Base-by-base conservation (phyloP, 352 stramenopile species). In the Phytophthora foliorum region DNA sequence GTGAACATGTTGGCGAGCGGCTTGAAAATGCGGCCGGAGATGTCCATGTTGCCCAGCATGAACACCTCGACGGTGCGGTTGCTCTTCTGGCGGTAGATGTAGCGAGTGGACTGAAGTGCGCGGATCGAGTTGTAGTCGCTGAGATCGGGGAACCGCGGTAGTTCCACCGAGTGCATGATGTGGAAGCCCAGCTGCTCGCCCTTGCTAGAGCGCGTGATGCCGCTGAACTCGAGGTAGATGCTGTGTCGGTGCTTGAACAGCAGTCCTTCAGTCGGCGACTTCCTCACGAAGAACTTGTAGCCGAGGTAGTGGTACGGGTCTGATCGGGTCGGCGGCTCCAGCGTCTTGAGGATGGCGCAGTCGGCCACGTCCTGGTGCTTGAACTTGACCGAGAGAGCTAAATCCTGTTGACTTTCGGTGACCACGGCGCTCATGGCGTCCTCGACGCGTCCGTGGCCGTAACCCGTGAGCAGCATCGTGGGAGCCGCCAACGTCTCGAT, bases 141-240 rank as follows among this genome's bases (percentile, higher is more conserved):
- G n/a, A 90, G 65, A 11, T 82, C 70, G 0, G 84, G 80, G 52
- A 92, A 90, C n/a, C 65, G 58, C 5, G 80, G 69, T 29, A 90
- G 63, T 44, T 89, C 80, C 13, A 92, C 77, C n/a, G 80, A 90
- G 51, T 92, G 82, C 74, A 89, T 84, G 55, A 92, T 66, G 64
- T 91, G 72, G 66, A 83, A 90, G n/a, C 84, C 84, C 13, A 92
- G 44, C 27, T 63, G 24, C n/a, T 92, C 80, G 7, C 80, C 81
- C 16, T 38, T 67, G n/a, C 57, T 65, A 3, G 62, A 82, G 11
- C 34, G 60, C 0, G 81, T 89, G 52, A 86, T 64, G 27, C 84
- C 84, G 34, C 66, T 78, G 45, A 74, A 84, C 66, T 90, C 81
- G 31, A 90, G 59, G 59, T 89, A 92, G 21, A 90, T 36, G 22